phyloP scores from a whole-genome alignment of 768 basidiomycete genomes.

The Suillus paluster region DNA sequence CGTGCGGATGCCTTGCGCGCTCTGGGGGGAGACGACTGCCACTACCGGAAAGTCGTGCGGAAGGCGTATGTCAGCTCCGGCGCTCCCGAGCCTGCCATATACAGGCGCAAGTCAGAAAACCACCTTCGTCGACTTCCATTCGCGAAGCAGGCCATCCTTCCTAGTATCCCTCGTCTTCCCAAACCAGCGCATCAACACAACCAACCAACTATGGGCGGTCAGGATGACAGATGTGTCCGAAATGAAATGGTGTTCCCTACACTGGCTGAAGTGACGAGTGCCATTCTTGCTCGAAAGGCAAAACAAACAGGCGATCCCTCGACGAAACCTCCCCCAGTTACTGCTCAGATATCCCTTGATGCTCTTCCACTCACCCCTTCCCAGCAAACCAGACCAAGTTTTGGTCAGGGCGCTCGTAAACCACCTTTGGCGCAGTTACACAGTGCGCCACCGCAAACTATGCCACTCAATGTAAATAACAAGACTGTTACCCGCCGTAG shows the following conservation, averaged over 20 bases:
- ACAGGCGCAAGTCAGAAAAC: background rate
- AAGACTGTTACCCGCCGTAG: background rate
- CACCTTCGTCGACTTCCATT: background rate
- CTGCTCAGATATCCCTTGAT: background rate
- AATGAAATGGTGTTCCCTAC: background rate
- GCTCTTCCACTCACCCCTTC: background rate
- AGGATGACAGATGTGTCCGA: background rate
- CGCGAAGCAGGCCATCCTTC: background rate
- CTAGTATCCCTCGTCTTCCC: background rate
- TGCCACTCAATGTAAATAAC: background rate
- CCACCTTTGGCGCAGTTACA: background rate
- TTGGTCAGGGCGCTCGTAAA: background rate
- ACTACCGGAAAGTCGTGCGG: constrained; percentile 9
- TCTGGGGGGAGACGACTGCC: background rate
- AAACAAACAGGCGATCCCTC: background rate
- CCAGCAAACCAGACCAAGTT: background rate
- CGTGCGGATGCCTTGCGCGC: constrained; percentile 2
- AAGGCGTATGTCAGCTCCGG: constrained; percentile 2
- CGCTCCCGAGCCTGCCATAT: too few species aligned
- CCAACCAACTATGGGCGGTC: background rate
- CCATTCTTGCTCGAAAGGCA: background rate
- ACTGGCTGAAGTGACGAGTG: background rate
- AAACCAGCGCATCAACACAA: background rate
- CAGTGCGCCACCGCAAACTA: background rate
- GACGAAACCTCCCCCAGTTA: background rate